These are phyloP conservation scores for Nakaseomyces nivariensis DNA, from an alignment of 1,139 yeast species.

Conservation along the genomic window DNA sequence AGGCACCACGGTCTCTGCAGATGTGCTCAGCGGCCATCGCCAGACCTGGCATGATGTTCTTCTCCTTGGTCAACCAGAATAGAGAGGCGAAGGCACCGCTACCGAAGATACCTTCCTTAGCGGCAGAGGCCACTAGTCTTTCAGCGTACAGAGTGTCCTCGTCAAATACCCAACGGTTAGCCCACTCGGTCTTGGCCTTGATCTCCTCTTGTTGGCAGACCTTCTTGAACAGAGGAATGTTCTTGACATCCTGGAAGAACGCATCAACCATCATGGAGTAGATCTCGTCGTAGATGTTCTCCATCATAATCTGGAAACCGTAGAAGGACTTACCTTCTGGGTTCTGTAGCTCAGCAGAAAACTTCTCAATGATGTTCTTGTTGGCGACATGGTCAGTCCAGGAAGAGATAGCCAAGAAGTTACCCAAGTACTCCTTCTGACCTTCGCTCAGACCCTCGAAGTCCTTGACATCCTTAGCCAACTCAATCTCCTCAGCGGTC, in stretches of 20 bases:
- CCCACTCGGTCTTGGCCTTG: slow-evolving; percentile 97
- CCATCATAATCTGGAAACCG: slow-evolving; percentile 99
- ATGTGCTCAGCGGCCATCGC: slow-evolving; percentile 94
- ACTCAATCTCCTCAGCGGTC: slow-evolving; percentile 98
- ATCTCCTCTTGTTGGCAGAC: slow-evolving; percentile 76
- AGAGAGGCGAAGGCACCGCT: slow-evolving; percentile 96
- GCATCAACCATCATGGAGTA: slow-evolving; percentile 90
- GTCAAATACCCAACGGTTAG: slow-evolving; percentile 89
- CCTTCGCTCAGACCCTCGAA: slow-evolving; percentile 87
- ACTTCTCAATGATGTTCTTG: slow-evolving; percentile 93
- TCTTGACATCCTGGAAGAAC: slow-evolving; percentile 88
- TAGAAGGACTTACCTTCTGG: slow-evolving; percentile 98
- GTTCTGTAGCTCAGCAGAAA: slow-evolving; percentile 91
- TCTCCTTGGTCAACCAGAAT: slow-evolving; percentile 86
- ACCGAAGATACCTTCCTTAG: slow-evolving; percentile 97
- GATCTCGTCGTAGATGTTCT: slow-evolving; percentile 95
- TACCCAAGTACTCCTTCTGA: slow-evolving; percentile 81
- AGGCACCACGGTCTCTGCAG: slow-evolving; percentile 97
- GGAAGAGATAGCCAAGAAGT: slow-evolving; percentile 95
- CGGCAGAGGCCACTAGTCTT: slow-evolving; percentile 96
- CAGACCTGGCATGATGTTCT: slow-evolving; percentile 97
- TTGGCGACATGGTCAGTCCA: slow-evolving; percentile 97
- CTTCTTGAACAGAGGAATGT: slow-evolving; percentile 72
- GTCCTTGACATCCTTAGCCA: slow-evolving; percentile 81
- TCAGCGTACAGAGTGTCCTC: slow-evolving; percentile 83